Evolutionary conservation across 257 asterid genomes (phyloP), one percentile per base, ranked within the genome.

Genomic region (Jasminum sambac): DNA sequence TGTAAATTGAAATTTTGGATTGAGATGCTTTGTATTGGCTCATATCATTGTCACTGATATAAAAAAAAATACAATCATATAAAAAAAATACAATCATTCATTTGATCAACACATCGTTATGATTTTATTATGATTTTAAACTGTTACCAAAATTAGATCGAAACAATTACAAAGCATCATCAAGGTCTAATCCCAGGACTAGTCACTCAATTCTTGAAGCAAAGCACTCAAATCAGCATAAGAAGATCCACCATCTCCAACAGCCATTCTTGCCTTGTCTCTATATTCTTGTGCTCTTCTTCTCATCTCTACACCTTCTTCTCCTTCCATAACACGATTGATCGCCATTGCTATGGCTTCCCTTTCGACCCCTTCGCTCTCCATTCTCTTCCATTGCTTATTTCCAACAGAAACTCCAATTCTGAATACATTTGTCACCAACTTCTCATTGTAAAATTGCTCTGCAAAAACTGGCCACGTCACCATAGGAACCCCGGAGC

Each of bases 381-480:
- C 75, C 23, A 8, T 37, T 24, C 75, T 71, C 21, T 19, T 39
- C 87, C 87, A 84, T n/a, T 24, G 76, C 59, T 44, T 66, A 0
- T 52, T 74, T 5, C 89, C 87, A 1, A 82, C 87, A 1, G 81
- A 19, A 14, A 76, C 77, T 0, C 89, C 89, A 8, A n/a, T 77
- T 52, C 55, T 23, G 68, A 84, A 19, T 8, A 82, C 66, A 63
- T 80, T 72, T 7, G 78, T 73, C 71, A 80, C 74, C 78, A 82
- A 30, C 78, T 84, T 82, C 17, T 82, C 89, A 57, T 84, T 84
- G 23, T 0, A 70, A 52, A 84, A 84, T 38, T 84, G 89, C 63
- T 84, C 89, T 0, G 84, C 81, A 4, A 62, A 70, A 0, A 79
- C 57, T 0, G 89, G 89, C 87, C 89, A 84, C 3, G 89, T 82